These are phyloP conservation scores for Leptographium lundbergii DNA, from an alignment of 2,329 filamentous ascomycete genomes.

Conservation along the genomic window DNA sequence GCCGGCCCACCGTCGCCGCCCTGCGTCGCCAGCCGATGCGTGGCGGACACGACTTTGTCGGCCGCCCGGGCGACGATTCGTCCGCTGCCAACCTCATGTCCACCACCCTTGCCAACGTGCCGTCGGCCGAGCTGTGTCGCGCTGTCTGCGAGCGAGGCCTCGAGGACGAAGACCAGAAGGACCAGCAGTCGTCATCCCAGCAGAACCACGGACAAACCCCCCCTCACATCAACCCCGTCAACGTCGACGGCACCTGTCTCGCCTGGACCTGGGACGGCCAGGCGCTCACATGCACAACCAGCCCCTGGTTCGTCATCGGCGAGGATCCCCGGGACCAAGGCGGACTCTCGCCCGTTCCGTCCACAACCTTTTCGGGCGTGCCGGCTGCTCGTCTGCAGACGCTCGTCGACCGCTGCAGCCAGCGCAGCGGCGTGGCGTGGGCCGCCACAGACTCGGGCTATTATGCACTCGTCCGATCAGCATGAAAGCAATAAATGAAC, in stretches of 20 bases:
- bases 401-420: conserved; percentile 4
- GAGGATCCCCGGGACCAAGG: conserved; percentile 8
- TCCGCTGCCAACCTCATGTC: conserved; percentile 21
- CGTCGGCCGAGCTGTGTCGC: conserved; percentile 28
- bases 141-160: conserved; percentile 26
- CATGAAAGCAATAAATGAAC: no score
- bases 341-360: neutral
- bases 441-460: neutral
- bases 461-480: conserved; percentile 1
- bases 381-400: conserved; percentile 16
- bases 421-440: conserved; percentile 5
- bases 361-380: conserved; percentile 23
- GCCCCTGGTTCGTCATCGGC: conserved; percentile 38
- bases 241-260: conserved; percentile 23
- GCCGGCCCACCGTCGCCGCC: conserved; percentile 24
- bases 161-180: neutral
- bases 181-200: neutral
- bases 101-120: conserved; percentile 16
- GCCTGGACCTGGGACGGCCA: conserved; percentile 37
- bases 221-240: neutral
- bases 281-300: conserved; percentile 27
- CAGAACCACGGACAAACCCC: conserved; percentile 1
- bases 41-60: conserved; percentile 34
- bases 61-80: conserved; percentile 28
- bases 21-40: conserved; percentile 24